Evolutionary conservation across 1,284 basidiomycete genomes (phyloP).

Genomic region (Volvariella surrecta): DNA sequence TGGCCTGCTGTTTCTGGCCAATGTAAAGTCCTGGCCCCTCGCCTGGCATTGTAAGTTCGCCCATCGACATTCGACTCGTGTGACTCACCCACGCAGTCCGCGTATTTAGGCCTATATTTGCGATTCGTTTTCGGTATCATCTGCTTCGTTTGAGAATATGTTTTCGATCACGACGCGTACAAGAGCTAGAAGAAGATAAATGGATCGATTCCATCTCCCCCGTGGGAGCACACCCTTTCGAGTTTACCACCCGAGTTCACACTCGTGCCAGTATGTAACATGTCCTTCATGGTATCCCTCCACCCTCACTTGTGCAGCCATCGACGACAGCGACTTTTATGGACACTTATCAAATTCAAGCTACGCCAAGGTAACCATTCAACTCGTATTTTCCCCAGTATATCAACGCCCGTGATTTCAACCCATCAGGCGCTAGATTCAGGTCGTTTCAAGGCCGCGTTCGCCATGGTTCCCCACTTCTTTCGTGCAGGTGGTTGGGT

Average conservation of each 20-base stretch:
- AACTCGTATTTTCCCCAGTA: no score
- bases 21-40: slow-evolving; percentile 2
- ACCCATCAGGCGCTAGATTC: slow-evolving; percentile 31
- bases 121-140: slow-evolving; percentile 25
- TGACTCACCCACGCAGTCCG: slow-evolving; percentile 31
- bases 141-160: slow-evolving; percentile 29
- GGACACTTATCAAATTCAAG: slow-evolving; percentile 70
- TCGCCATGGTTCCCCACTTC: slow-evolving; percentile 50
- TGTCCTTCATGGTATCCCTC: no score
- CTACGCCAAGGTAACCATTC: slow-evolving; percentile 70
- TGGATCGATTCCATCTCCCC: slow-evolving; percentile 40
- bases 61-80: not conserved
- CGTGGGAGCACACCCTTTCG: slow-evolving; percentile 50
- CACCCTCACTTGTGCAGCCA: slow-evolving; percentile 32
- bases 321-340: slow-evolving; percentile 67
- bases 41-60: slow-evolving; percentile 5
- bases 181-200: slow-evolving; percentile 28
- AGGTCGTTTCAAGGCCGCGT: slow-evolving; percentile 32
- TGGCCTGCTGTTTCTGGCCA: slow-evolving; percentile 2
- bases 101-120: slow-evolving; percentile 42
- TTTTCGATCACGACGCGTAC: slow-evolving; percentile 30
- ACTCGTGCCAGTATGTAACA: slow-evolving; percentile 51
- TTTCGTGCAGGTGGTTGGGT: slow-evolving; percentile 61
- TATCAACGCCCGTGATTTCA: no score
- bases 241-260: slow-evolving; percentile 28